Evolutionary conservation across 2,329 filamentous ascomycete species (phyloP).

Genomic region (Achaetomium macrosporum): DNA sequence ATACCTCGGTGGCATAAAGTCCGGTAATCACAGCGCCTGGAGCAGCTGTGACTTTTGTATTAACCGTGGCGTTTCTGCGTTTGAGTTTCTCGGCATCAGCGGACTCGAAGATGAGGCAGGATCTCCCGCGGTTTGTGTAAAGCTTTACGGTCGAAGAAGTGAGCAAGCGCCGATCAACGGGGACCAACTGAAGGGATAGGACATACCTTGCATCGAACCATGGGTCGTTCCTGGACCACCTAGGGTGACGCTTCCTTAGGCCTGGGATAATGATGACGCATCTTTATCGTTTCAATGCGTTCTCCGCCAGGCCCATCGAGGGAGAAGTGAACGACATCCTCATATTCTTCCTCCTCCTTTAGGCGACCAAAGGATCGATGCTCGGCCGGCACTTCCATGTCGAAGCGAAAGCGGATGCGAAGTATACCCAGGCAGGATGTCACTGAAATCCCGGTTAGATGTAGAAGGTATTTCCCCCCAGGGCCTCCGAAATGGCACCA

Average conservation of each 20-base stretch:
- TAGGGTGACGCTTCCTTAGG: no score
- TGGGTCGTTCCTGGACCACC: not conserved
- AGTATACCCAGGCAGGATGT: not conserved
- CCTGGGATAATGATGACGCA: not conserved
- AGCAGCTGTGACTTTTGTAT: not conserved
- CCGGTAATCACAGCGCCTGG: not conserved
- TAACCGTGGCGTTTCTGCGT: not conserved
- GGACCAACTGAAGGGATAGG: not conserved
- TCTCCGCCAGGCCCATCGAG: slow-evolving; percentile 7
- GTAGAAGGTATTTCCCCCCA: not conserved
- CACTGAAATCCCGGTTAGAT: not conserved
- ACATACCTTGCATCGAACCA: slow-evolving; percentile 2
- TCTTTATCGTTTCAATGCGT: not conserved
- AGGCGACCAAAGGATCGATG: not conserved
- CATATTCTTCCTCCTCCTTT: not conserved
- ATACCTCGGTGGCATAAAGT: not conserved
- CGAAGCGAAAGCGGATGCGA: not conserved
- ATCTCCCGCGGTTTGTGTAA: not conserved
- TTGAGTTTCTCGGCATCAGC: not conserved
- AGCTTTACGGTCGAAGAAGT: not conserved
- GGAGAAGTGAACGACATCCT: not conserved
- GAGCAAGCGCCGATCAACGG: not conserved
- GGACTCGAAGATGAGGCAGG: not conserved
- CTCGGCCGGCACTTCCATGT: not conserved
- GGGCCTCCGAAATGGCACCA: slow-evolving; percentile 4